Percentiles rank a stretch among this genome's conserved stretches.
Evolutionary conservation across 1,284 basidiomycete species (phyloP).

Genomic region (Mycosarcoma mackinlayi): DNA sequence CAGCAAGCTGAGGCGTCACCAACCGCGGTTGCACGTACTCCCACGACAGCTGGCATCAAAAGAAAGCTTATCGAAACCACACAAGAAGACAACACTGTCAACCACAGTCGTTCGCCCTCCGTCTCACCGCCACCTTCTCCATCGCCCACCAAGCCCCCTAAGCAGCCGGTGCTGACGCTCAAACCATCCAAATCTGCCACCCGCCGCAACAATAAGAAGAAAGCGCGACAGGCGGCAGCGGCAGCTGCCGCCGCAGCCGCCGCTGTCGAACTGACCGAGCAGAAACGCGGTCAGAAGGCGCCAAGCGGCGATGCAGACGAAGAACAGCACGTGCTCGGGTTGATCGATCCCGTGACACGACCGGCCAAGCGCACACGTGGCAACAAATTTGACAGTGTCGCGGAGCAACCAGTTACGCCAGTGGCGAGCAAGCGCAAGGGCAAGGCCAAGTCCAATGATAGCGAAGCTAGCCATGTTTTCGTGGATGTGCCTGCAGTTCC

Average conservation of each 20-base stretch:
- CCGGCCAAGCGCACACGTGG: slow-evolving; percentile 17
- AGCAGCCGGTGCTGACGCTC: slow-evolving; percentile 1
- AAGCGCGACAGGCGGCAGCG: slow-evolving; percentile 11
- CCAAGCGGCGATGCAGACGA: slow-evolving; percentile 15
- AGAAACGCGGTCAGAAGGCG: slow-evolving; percentile 1
- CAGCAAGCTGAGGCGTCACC: slow-evolving; percentile 7
- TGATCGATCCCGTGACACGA: slow-evolving; percentile 9
- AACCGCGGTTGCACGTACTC: slow-evolving; percentile 3
- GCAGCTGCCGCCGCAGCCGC: slow-evolving; percentile 7
- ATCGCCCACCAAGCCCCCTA: slow-evolving; percentile 32
- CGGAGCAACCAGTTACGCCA: background rate
- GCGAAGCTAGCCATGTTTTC: background rate
- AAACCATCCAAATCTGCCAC: slow-evolving; percentile 26
- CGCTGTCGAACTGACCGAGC: slow-evolving; percentile 9
- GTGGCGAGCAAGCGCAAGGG: slow-evolving; percentile 4
- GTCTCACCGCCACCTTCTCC: slow-evolving; percentile 36
- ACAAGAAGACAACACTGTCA: background rate
- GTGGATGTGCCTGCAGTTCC: slow-evolving; percentile 3
- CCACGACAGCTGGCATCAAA: slow-evolving; percentile 13
- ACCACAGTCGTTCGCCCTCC: slow-evolving; percentile 12
- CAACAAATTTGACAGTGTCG: background rate
- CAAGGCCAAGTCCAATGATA: background rate
- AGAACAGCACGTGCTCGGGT: slow-evolving; percentile 18
- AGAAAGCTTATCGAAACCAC: slow-evolving; percentile 10
- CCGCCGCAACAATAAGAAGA: slow-evolving; percentile 31